Evolutionary conservation across 1,284 basidiomycete genomes (phyloP), one percentile per base, ranked within the genome.

Genomic region (Gomphus bonarii): DNA sequence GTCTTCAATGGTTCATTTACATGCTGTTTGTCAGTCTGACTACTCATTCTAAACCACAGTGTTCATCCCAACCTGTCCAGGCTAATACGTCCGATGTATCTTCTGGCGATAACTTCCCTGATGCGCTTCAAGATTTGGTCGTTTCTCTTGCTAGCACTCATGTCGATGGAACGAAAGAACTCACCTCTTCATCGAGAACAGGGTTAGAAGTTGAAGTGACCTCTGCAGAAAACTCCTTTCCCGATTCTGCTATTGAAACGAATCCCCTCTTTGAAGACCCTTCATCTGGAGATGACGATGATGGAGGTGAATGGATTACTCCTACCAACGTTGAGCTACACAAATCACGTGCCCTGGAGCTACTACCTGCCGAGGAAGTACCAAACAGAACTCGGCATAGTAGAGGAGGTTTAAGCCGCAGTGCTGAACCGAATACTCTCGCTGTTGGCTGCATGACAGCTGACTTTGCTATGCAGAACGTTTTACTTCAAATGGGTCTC

Each of bases 391-490:
- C 38, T 59, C 65, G 44, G 59, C 50, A 28, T 57, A 54, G 20
- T 73, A 73, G 59, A 68, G 69, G 33, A 75, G 75, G 63, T 67
- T 68, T 43, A 78, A 74, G 57, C 62, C 3, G 10, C 11, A 58
- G 52, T n/a, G 58, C 52, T 52, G 71, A 53, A 51, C 62, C 73
- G 50, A 74, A 79, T 58, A 63, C 69, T 10, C 73, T 90, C 56
- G 74, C 74, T 57, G 84, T 82, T 1, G 94, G 91, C 16, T 95
- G 93, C 68, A 93, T 99, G 90, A 99, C 97, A 1, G 91, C 91
- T 40, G 97, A 99, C 79, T 99, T 94, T 71, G 97, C 97, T 14
- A 97, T 99, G 82, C 97, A 99, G 73, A 99, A 99, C 67, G 93
- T 99, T 12, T 72, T 97, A 59, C 73, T 99, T 55, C 95, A 97